Base-by-base conservation (phyloP, 164 flowering plant species). In the Kalanchoe fedtschenkoi region DNA sequence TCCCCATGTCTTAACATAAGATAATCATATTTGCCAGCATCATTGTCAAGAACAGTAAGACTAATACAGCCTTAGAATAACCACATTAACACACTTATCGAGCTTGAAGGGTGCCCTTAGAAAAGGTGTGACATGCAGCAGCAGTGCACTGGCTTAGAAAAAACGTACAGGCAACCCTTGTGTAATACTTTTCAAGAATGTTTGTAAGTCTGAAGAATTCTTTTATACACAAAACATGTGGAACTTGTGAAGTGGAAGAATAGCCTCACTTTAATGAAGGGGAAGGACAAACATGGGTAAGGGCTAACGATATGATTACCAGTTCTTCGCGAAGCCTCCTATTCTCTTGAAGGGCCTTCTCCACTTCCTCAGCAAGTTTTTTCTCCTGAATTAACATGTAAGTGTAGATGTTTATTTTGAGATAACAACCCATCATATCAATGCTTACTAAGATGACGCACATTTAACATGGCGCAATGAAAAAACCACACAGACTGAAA, bases 291-390 rank as follows among this genome's bases (percentile, higher is more conserved):
- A 37, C 39, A 43, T 6, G 55, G n/a, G n/a, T n/a, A 44, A 6
- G 51, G 21, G 55, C 10, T 14, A 30, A 47, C 10, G 1, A 7
- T 15, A 47, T 46, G 6, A 46, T 22, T 47, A 47, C 55, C 55
- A 47, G 15, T 47, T 47, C 55, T 26, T 47, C 14, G 26, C 16
- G 55, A 9, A 47, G 30, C 15, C 30, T 47, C 26, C 3, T 24
- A 47, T 47, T 47, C 30, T 47, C 55, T 47, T 47, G 55, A 10
- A 16, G 55, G 16, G 55, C 55, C 55, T 47, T 47, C 55, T 47
- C 30, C 8, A 47, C 26, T 47, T 47, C 55, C 8, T 26, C 55
- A 24, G 55, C 14, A 47, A 47, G 55, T 1, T 47, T 47, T 24
- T 47, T 47, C 30, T 47, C 55, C 55, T 47, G 55, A 47, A 11